Base-by-base conservation (phyloP, 2,329 filamentous ascomycete species). In the Xylaria digitata region DNA sequence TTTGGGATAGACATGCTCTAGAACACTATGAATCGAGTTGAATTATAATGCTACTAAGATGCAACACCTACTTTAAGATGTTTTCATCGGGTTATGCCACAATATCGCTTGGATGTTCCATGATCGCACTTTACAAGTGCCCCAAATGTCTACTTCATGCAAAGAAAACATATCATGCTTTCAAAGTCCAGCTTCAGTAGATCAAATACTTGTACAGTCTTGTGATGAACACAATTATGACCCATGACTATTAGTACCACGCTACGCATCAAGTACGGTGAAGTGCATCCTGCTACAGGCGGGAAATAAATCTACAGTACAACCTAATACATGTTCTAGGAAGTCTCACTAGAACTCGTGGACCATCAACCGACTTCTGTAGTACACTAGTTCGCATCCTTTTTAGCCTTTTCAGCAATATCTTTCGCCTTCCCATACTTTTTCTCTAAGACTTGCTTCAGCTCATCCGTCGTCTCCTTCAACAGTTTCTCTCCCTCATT, bases 401-500 rank as follows among this genome's bases (percentile, higher is more conserved):
- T 82, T 78, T 85, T 82, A 17, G 82, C 86, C 72, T 86, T 84
- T 1, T 89, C 81, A 2, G 80, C 80, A 71, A 91, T 82, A 70
- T 91, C 85, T 74, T 90, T 82, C 0, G 86, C 84, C 78, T 87
- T 82, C 54, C 84, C 75, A 0, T 82, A 81, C 80, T 86, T 85
- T 76, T 87, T 86, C 77, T 89, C 86, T 48, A 92, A 80, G 34
- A 92, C 84, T 77, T 89, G 82, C 76, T 85, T 83, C 53, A 92
- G 80, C 77, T 92, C 90, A 50, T 90, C 84, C 55, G 92, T 82
- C 0, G 90, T 90, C 75, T 91, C 89, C 79, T 89, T 88, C 58
- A 92, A 77, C 43, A 93, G 81, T 78, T 88, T 86, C 82, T 93
- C 86, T 2, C 90, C 90, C 77, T 93, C 89, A 5, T 88, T 83